phyloP scores from a whole-genome alignment of 176 grass and related monocot genomes.

The Sorghum bicolor region DNA sequence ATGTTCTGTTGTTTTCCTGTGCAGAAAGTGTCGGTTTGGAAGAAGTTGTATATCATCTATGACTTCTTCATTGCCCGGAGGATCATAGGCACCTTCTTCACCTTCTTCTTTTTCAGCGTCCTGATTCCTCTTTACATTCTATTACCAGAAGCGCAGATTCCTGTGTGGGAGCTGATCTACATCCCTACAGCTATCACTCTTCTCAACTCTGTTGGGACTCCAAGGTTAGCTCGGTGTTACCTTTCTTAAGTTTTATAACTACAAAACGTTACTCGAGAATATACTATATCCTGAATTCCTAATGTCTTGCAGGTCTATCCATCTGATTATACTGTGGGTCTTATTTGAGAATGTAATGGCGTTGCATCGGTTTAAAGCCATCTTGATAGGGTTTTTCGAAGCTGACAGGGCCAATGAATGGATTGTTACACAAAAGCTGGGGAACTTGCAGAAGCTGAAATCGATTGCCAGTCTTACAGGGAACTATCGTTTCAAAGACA shows the following conservation, averaged over 20 bases:
- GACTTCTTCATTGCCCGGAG: slow-evolving; percentile 62
- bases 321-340: slow-evolving; percentile 52
- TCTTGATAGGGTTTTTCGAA: slow-evolving; percentile 58
- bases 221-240: slow-evolving; percentile 32
- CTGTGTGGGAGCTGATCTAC: slow-evolving; percentile 48
- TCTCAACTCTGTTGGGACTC: slow-evolving; percentile 57
- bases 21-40: slow-evolving; percentile 51
- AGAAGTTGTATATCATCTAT: slow-evolving; percentile 66
- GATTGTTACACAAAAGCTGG: slow-evolving; percentile 78
- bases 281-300: background rate
- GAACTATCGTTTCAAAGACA: slow-evolving; percentile 24
- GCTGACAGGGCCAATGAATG: slow-evolving; percentile 72
- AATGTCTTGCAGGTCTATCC: slow-evolving; percentile 37
- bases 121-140: slow-evolving; percentile 46
- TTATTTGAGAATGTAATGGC: slow-evolving; percentile 86
- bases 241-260: background rate
- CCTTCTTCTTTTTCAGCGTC: slow-evolving; percentile 67
- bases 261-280: background rate
- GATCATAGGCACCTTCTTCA: slow-evolving; percentile 46
- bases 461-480: background rate
- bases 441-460: slow-evolving; percentile 45
- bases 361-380: slow-evolving; percentile 63
- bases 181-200: slow-evolving; percentile 44
- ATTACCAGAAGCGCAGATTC: slow-evolving; percentile 48
- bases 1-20: background rate